A percentile compares a stretch with the other conserved stretches of the same genome.
These are phyloP conservation scores for Chaetomiaceae sp. DNA, from an alignment of 2,329 filamentous ascomycete species.

Conservation along the genomic window DNA sequence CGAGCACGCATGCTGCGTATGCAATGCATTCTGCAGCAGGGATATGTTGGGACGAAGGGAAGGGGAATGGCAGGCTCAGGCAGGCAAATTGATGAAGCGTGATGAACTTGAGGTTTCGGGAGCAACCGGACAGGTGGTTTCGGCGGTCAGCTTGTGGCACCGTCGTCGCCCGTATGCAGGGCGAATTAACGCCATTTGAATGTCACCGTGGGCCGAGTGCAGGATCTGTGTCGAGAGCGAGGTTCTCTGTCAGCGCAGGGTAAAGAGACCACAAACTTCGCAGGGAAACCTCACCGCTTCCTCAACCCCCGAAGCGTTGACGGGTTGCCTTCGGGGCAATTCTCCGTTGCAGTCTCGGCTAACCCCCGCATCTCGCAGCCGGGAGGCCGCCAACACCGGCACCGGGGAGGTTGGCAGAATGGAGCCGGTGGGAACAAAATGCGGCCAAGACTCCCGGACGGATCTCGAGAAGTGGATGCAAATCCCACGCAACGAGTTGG, in stretches of 20 bases:
- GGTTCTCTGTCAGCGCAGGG: not conserved
- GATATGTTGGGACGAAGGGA: slow-evolving; percentile 4
- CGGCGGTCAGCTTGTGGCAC: slow-evolving; percentile 12
- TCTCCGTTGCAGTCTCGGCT: slow-evolving; percentile 6
- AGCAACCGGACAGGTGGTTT: not conserved
- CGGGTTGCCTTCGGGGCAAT: slow-evolving; percentile 4
- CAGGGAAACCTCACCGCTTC: not conserved
- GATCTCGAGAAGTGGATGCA: slow-evolving; percentile 9
- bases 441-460: slow-evolving; percentile 11
- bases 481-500: not conserved
- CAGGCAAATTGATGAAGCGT: not conserved
- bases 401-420: slow-evolving; percentile 8
- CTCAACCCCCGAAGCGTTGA: not conserved
- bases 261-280: not conserved
- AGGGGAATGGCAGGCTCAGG: not conserved
- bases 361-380: slow-evolving; percentile 14
- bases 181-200: not conserved
- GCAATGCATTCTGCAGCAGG: slow-evolving; percentile 16
- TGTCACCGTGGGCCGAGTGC: too few relatives aligned
- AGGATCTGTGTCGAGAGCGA: not conserved
- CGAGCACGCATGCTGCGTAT: slow-evolving; percentile 6
- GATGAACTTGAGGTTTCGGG: not conserved
- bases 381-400: slow-evolving; percentile 24
- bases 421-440: slow-evolving; percentile 13
- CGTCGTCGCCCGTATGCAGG: not conserved